phyloP scores from a whole-genome alignment of 2,329 filamentous ascomycete species.

The Ambrosiella xylebori region DNA sequence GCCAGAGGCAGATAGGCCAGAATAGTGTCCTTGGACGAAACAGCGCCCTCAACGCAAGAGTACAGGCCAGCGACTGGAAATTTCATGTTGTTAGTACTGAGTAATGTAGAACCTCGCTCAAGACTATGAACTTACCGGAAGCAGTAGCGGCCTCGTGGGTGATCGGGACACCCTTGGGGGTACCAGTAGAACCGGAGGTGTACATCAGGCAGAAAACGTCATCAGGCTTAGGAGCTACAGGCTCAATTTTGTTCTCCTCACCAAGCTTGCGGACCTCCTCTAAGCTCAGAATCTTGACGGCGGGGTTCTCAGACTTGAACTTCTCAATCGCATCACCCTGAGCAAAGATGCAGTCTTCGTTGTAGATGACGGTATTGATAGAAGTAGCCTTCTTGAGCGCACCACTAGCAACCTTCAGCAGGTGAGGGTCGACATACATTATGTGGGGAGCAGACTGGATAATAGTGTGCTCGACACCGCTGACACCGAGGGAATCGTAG shows the following conservation, averaged over 20 bases:
- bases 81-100: conserved; percentile 11
- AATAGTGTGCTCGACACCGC: conserved; percentile 72
- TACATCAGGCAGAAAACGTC: conserved; percentile 75
- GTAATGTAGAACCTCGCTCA: neutral
- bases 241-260: conserved; percentile 51
- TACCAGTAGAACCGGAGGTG: conserved; percentile 77
- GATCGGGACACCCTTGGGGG: conserved; percentile 75
- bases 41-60: conserved; percentile 57
- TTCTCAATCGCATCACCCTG: conserved; percentile 33
- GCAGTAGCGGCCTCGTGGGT: conserved; percentile 67
- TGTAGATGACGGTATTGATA: conserved; percentile 46
- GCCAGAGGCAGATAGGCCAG: conserved; percentile 87
- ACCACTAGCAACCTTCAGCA: conserved; percentile 42
- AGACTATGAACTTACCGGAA: conserved; percentile 33
- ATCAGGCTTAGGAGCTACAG: conserved; percentile 52
- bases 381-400: conserved; percentile 39
- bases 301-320: conserved; percentile 38
- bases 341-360: conserved; percentile 36
- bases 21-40: conserved; percentile 61
- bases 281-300: conserved; percentile 35
- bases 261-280: conserved; percentile 39
- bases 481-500: conserved; percentile 79
- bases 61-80: conserved; percentile 56
- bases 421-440: conserved; percentile 75
- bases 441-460: conserved; percentile 61